Evolutionary conservation across 164 flowering plant genomes (phyloP).

Genomic region (Umbilicus rupestris): DNA sequence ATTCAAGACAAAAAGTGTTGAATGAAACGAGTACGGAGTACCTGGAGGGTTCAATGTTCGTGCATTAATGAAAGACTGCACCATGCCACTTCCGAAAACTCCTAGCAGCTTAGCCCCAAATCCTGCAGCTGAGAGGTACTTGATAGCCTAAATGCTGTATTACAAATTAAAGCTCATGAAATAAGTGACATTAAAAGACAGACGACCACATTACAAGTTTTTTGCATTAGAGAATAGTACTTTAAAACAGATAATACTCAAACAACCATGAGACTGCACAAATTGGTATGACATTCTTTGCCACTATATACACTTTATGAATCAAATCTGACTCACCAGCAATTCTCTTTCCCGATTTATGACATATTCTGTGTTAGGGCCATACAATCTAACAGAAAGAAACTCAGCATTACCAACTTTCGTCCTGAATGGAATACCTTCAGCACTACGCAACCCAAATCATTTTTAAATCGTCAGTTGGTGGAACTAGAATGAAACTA

Average conservation of each 20-base stretch:
- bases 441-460: slow-evolving; percentile 38
- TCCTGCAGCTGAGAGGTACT: slow-evolving; percentile 91
- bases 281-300: too few relatives aligned
- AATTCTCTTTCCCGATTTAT: slow-evolving; percentile 79
- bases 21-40: slow-evolving; percentile 20
- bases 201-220: too few relatives aligned
- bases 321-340: slow-evolving; percentile 30
- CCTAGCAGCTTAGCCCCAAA: slow-evolving; percentile 96
- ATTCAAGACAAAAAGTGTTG: neutral
- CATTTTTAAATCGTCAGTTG: neutral
- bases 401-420: slow-evolving; percentile 27
- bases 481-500: neutral
- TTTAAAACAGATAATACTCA: too few relatives aligned
- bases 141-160: slow-evolving; percentile 44
- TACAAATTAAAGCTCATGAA: neutral
- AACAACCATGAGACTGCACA: too few relatives aligned
- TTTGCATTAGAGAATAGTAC: too few relatives aligned
- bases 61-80: slow-evolving; percentile 88
- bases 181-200: neutral
- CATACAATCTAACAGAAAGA: slow-evolving; percentile 74
- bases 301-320: too few relatives aligned
- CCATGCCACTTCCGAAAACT: slow-evolving; percentile 95
- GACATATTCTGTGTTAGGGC: slow-evolving; percentile 91
- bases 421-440: slow-evolving; percentile 70
- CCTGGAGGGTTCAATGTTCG: slow-evolving; percentile 77